These are phyloP conservation scores for Scheffersomyces segobiensis DNA, from an alignment of 1,139 yeast genomes.

Conservation along the genomic window DNA sequence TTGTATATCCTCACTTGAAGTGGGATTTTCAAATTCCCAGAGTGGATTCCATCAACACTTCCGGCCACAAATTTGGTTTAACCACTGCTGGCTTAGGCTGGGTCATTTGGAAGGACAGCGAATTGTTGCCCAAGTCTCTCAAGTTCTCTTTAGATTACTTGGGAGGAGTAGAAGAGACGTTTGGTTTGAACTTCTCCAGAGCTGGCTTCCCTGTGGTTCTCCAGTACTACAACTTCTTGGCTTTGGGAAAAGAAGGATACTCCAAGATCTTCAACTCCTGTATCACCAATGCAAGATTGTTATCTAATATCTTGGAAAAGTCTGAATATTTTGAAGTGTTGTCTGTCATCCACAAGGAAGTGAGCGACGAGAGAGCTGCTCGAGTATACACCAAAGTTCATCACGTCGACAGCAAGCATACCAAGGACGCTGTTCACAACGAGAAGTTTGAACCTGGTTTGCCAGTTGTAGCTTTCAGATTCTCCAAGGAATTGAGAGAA, in stretches of 20 bases:
- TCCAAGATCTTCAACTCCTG: slow-evolving; percentile 61
- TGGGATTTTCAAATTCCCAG: slow-evolving; percentile 85
- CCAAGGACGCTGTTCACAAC: slow-evolving; percentile 22
- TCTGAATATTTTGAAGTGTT: slow-evolving; percentile 71
- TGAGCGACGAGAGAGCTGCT: slow-evolving; percentile 10
- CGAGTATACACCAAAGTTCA: slow-evolving; percentile 24
- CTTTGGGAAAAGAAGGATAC: slow-evolving; percentile 72
- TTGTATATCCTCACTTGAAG: slow-evolving; percentile 66
- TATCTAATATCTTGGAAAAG: slow-evolving; percentile 64
- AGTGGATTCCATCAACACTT: slow-evolving; percentile 84
- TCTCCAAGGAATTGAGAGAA: slow-evolving; percentile 56
- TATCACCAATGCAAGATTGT: slow-evolving; percentile 66
- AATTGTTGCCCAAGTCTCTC: slow-evolving; percentile 66
- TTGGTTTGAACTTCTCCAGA: slow-evolving; percentile 83
- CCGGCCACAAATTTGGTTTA: slow-evolving; percentile 92
- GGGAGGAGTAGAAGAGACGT: slow-evolving; percentile 89
- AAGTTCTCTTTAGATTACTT: slow-evolving; percentile 79
- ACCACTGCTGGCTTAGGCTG: slow-evolving; percentile 92
- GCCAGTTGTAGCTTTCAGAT: slow-evolving; percentile 86
- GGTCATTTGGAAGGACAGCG: slow-evolving; percentile 76
- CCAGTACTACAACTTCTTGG: slow-evolving; percentile 79
- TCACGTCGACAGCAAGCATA: slow-evolving; percentile 13
- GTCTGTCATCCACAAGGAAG: slow-evolving; percentile 71
- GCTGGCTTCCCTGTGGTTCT: slow-evolving; percentile 90
- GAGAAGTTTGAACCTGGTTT: slow-evolving; percentile 67